Conservation (phyloP, 1,284 basidiomycete species). For the Cryptococcus floricola region DNA sequence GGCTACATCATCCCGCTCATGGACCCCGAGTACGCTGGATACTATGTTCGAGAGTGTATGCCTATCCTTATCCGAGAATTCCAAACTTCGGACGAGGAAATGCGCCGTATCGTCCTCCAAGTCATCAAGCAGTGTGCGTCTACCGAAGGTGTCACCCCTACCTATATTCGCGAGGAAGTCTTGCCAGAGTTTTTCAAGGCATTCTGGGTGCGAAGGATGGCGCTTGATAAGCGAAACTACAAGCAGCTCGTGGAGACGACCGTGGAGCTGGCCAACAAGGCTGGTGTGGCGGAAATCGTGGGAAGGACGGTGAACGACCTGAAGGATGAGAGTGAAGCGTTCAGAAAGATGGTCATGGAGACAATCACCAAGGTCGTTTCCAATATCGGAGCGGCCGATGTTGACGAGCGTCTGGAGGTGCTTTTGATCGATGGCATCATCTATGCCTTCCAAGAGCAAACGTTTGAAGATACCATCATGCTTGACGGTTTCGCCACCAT, state of each 20-base stretch:
- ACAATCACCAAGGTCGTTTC: constrained; percentile 96
- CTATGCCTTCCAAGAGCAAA: constrained; percentile 99
- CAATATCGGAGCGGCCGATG: constrained; percentile 88
- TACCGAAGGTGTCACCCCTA: constrained; percentile 90
- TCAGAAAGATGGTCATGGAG: constrained; percentile 99
- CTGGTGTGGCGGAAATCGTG: constrained; percentile 93
- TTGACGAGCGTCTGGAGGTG: constrained; percentile 92
- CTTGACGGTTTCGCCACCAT: constrained; percentile 97
- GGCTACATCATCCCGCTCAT: constrained; percentile 99
- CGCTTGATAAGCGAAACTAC: constrained; percentile 92
- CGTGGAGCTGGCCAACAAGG: constrained; percentile 93
- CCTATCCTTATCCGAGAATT: constrained; percentile 98
- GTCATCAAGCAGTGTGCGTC: constrained; percentile 98
- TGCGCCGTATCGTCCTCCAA: constrained; percentile 99
- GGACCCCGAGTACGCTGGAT: constrained; percentile 98
- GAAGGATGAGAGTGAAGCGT: constrained; percentile 94
- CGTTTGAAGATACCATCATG: constrained; percentile 98
- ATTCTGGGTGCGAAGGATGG: constrained; percentile 98
- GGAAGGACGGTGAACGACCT: constrained; percentile 92
- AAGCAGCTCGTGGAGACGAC: constrained; percentile 98
- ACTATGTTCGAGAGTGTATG: constrained; percentile 96
- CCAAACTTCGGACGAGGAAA: constrained; percentile 98
- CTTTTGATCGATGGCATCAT: constrained; percentile 97
- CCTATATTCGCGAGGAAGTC: constrained; percentile 94
- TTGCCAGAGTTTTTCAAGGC: constrained; percentile 99